Conservation (phyloP, 768 basidiomycete genomes). For the Candolleomyces aberdarensis region DNA sequence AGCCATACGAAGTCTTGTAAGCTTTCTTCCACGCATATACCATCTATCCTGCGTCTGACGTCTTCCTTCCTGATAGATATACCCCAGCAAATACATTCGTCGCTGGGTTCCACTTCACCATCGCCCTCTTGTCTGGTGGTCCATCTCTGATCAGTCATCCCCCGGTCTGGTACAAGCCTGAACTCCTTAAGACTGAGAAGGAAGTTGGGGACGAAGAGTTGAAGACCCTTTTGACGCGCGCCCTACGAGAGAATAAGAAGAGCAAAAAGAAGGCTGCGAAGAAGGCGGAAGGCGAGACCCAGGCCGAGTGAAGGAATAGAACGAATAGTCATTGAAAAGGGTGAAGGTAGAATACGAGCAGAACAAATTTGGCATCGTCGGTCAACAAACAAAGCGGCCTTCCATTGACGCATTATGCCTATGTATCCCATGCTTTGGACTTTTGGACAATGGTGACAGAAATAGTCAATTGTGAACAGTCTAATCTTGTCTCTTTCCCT, state of each 20-base stretch:
- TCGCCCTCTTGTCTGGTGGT: slow-evolving; percentile 88
- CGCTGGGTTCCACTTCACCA: slow-evolving; percentile 96
- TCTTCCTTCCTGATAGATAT: slow-evolving; percentile 43
- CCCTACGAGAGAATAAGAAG: slow-evolving; percentile 88
- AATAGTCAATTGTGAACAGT: too few species aligned
- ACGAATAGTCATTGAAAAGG: slow-evolving; percentile 2
- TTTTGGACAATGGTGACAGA: too few species aligned
- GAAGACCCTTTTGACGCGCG: slow-evolving; percentile 73
- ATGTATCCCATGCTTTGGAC: not conserved
- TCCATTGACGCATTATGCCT: not conserved
- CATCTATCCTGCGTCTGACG: not conserved
- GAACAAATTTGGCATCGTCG: not conserved
- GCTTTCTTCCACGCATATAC: slow-evolving; percentile 19
- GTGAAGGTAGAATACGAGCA: slow-evolving; percentile 18
- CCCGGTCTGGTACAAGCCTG: slow-evolving; percentile 91
- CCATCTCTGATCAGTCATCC: slow-evolving; percentile 85
- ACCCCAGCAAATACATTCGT: slow-evolving; percentile 83
- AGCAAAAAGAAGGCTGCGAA: slow-evolving; percentile 77
- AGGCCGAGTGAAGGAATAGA: slow-evolving; percentile 12
- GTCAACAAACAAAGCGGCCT: too few species aligned
- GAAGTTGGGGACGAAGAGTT: slow-evolving; percentile 86
- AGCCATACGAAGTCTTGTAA: slow-evolving; percentile 92
- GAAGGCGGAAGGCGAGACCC: slow-evolving; percentile 46
- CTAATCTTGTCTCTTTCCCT: too few species aligned
- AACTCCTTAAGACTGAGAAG: slow-evolving; percentile 86